phyloP scores from a whole-genome alignment of 257 asterid genomes.

The Echites panduratus region DNA sequence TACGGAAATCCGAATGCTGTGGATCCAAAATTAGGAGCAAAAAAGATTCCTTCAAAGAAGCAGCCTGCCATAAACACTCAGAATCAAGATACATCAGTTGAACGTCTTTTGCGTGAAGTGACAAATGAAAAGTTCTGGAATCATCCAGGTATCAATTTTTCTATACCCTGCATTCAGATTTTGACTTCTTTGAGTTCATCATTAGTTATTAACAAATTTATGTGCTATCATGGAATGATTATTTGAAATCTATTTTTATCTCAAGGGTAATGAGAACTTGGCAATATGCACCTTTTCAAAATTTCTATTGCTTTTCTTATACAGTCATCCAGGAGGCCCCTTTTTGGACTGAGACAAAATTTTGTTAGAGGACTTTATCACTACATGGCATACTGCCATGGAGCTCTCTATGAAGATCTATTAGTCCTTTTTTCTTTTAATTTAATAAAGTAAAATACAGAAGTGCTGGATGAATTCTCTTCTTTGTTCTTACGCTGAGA shows the following conservation, averaged over 20 bases:
- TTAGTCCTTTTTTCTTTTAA: neutral
- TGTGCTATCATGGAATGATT: neutral
- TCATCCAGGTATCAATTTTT: slow-evolving; percentile 65
- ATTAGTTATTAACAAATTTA: neutral
- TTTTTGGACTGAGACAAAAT: neutral
- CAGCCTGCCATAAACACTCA: slow-evolving; percentile 39
- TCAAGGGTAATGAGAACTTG: neutral
- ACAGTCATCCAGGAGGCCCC: neutral
- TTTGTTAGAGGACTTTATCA: neutral
- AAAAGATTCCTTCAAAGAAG: slow-evolving; percentile 71
- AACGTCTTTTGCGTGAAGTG: slow-evolving; percentile 95
- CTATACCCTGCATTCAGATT: neutral
- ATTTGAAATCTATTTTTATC: neutral
- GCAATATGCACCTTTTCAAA: neutral
- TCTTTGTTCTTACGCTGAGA: neutral
- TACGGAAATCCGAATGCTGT: slow-evolving; percentile 35
- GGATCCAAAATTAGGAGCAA: slow-evolving; percentile 54
- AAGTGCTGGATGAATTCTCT: neutral
- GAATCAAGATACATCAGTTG: slow-evolving; percentile 89
- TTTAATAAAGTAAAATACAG: neutral
- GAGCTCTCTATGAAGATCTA: neutral
- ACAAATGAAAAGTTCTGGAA: slow-evolving; percentile 94
- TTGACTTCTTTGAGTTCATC: neutral
- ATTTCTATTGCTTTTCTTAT: neutral
- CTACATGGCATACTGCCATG: neutral